These are phyloP conservation scores for Yamadazyma songkhlaensis DNA, from an alignment of 1,139 yeast species.

Conservation along the genomic window DNA sequence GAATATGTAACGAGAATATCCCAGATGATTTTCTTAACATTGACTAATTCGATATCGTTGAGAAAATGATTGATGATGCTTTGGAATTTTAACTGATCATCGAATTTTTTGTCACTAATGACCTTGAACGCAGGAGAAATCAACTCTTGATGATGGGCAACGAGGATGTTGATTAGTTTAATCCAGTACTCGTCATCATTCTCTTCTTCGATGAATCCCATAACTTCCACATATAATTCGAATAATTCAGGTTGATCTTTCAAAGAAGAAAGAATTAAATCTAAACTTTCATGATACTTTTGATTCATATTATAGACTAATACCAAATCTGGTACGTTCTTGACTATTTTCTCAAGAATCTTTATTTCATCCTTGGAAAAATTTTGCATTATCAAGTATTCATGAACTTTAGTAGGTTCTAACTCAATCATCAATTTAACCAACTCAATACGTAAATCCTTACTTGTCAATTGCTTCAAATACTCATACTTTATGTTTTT, in stretches of 20 bases:
- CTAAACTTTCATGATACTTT: slow-evolving; percentile 26
- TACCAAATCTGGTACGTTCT: slow-evolving; percentile 31
- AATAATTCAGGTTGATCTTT: slow-evolving; percentile 18
- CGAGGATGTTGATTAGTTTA: slow-evolving; percentile 27
- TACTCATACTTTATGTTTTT: slow-evolving; percentile 24
- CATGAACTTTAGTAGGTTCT: slow-evolving; percentile 16
- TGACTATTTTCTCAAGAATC: slow-evolving; percentile 14
- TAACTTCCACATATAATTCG: slow-evolving; percentile 22
- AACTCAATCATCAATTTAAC: slow-evolving; percentile 27
- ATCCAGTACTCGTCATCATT: slow-evolving; percentile 40
- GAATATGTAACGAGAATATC: slow-evolving; percentile 65
- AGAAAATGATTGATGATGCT: slow-evolving; percentile 51
- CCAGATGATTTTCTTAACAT: slow-evolving; percentile 57
- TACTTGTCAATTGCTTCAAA: slow-evolving; percentile 17
- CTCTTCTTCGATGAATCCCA: slow-evolving; percentile 29
- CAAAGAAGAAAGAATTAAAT: slow-evolving; percentile 20
- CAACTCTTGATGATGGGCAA: slow-evolving; percentile 24
- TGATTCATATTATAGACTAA: slow-evolving; percentile 21
- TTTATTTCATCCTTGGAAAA: slow-evolving; percentile 10
- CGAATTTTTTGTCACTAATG: slow-evolving; percentile 41
- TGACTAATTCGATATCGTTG: slow-evolving; percentile 37
- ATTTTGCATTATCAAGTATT: slow-evolving; percentile 11
- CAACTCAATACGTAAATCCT: slow-evolving; percentile 22
- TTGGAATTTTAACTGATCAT: slow-evolving; percentile 39
- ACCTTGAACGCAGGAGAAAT: slow-evolving; percentile 52